These are phyloP conservation scores for Aspergillus transmontanensis DNA, from an alignment of 2,329 filamentous ascomycete species.

Conservation along the genomic window DNA sequence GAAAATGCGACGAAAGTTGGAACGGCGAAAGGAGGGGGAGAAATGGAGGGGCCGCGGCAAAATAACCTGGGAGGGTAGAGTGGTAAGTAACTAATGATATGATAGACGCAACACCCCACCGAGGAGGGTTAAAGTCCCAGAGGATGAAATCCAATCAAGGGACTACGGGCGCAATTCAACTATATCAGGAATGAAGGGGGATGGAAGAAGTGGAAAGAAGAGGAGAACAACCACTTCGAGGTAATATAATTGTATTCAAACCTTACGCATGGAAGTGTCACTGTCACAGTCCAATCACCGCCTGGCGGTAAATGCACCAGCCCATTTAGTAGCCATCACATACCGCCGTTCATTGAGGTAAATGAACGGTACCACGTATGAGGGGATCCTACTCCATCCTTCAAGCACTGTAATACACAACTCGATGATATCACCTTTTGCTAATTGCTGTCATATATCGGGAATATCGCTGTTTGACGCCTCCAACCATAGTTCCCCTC, in stretches of 20 bases:
- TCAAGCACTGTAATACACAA: not conserved
- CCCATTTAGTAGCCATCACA: slow-evolving; percentile 2
- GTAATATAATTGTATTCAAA: not conserved
- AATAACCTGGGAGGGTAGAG: not conserved
- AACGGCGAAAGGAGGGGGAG: not conserved
- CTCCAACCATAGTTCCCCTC: not conserved
- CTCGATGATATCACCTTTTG: slow-evolving; percentile 1
- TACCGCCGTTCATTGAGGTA: too few relatives aligned
- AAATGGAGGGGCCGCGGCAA: slow-evolving; percentile 7
- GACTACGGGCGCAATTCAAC: not conserved
- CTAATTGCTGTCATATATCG: not conserved
- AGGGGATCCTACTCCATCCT: not conserved
- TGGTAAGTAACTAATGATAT: not conserved
- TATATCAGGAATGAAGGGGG: not conserved
- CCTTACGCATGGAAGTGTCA: not conserved
- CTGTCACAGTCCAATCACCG: slow-evolving; percentile 3
- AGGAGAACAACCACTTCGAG: slow-evolving; percentile 3
- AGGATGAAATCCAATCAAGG: not conserved
- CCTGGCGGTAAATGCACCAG: not conserved
- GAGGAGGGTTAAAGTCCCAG: not conserved
- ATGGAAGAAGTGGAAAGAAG: not conserved
- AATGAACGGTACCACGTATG: slow-evolving; percentile 2
- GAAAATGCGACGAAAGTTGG: not conserved
- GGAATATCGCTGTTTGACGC: not conserved
- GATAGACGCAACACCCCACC: not conserved